A percentile compares a stretch with the other conserved stretches of the same genome.
These are phyloP conservation scores for Chytriomyces confervae DNA, from an alignment of 192 early-diverging fungal genomes.

Conservation along the genomic window DNA sequence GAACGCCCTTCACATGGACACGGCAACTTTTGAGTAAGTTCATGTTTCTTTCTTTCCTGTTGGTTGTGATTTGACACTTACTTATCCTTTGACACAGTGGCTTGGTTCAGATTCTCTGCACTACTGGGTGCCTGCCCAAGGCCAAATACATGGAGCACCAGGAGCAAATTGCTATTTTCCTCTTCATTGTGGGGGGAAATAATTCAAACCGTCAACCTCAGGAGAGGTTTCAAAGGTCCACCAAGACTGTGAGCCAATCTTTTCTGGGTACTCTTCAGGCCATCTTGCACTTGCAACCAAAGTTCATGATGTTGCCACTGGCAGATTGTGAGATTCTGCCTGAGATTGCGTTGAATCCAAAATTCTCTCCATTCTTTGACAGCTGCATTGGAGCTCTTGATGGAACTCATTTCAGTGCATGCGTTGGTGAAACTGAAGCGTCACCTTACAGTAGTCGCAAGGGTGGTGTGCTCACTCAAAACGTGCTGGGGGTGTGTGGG, in stretches of 20 bases:
- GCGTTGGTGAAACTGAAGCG: neutral
- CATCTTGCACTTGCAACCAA: neutral
- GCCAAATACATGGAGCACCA: too few species aligned
- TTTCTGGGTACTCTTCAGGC: conserved; percentile 12
- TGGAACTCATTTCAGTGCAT: conserved; percentile 24
- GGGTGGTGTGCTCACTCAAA: conserved; percentile 21
- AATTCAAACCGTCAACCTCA: too few species aligned
- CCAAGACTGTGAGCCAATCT: neutral
- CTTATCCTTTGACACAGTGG: too few species aligned
- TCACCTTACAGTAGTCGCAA: conserved; percentile 14
- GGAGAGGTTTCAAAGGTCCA: conserved; percentile 16
- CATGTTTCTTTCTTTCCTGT: too few species aligned
- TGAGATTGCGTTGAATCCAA: neutral
- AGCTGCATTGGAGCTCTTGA: conserved; percentile 24
- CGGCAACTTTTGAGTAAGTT: too few species aligned
- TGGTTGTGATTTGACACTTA: too few species aligned
- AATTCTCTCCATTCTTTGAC: neutral
- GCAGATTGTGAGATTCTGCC: neutral
- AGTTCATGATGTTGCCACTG: neutral
- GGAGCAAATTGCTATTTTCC: too few species aligned
- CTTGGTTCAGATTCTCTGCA: too few species aligned
- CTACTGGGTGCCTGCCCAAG: too few species aligned
- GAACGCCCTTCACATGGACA: too few species aligned
- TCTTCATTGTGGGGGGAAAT: too few species aligned
- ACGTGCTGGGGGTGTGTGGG: conserved; percentile 21